Evolutionary conservation across 2,329 filamentous ascomycete genomes (phyloP), one percentile per base, ranked within the genome.

Genomic region (Aspergillus pseudoterreus): DNA sequence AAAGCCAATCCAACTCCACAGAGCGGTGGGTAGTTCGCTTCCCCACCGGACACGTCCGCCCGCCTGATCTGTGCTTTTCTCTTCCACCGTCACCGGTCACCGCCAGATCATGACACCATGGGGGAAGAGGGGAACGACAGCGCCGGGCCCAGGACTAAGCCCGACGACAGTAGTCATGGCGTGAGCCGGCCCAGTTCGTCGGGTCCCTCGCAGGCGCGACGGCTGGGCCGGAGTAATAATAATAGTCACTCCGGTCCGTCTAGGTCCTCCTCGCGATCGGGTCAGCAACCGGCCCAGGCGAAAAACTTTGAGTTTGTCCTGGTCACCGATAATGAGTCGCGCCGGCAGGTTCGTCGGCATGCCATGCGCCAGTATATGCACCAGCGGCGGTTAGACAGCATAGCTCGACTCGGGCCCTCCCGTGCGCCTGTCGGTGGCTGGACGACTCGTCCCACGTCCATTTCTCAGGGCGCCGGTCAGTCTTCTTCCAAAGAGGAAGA

Each of bases 301-400:
- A 61, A 59, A 50, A 63, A 56, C 47, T 68, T 67, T 51, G 65
- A 68, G 46, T 67, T 68, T 53, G 65, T 68, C 22, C 54, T 68
- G 44, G 65, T 68, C 27, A 68, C 64, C 19, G 64, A 68, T 55
- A 57, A 59, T 15, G 64, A 63, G 51, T 68, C 65, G 21, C 58
- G 64, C 36, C 65, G 61, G 15, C 65, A 68, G 54, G 65, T 68
- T 35, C 65, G 65, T 19, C 65, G 65, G 27, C 64, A 68, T 68
- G 65, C 64, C n/a, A 68, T 68, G 65, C 64, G 64, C 38, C 64
- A 67, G 52, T 67, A 68, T 53, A 66, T 68, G 60, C 64, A 64
- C 42, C 60, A 67, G 51, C 60, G 65, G 30, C 65, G 65, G 19
- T 55, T 65, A 38, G 64, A 68, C 47, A 63, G 65, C 45, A 68